Conservation (phyloP, 495 filamentous ascomycete genomes). For the Umbilicaria muhlenbergii region DNA sequence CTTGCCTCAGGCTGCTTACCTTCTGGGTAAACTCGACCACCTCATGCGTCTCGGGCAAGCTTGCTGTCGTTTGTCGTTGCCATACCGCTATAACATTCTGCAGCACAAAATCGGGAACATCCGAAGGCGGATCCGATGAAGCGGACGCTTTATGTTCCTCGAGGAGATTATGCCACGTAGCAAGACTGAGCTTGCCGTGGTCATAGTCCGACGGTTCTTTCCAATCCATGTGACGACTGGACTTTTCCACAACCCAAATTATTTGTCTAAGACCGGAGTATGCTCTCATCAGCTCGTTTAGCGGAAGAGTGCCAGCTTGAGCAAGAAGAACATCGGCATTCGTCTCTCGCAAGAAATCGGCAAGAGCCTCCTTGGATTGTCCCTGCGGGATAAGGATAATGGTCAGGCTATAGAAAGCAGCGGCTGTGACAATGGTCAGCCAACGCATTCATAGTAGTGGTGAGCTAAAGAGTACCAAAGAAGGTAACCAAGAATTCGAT, state of each 20-base stretch:
- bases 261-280: slow-evolving; percentile 60
- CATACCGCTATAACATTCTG: slow-evolving; percentile 21
- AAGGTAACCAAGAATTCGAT: slow-evolving; percentile 64
- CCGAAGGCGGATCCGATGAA: slow-evolving; percentile 31
- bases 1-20: slow-evolving; percentile 18
- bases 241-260: slow-evolving; percentile 86
- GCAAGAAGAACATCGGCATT: slow-evolving; percentile 71
- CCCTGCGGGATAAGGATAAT: slow-evolving; percentile 77
- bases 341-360: slow-evolving; percentile 50
- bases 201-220: slow-evolving; percentile 64
- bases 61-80: slow-evolving; percentile 13
- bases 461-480: slow-evolving; percentile 37
- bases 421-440: slow-evolving; percentile 26
- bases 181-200: slow-evolving; percentile 54
- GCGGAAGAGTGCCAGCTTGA: slow-evolving; percentile 72
- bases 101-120: slow-evolving; percentile 8
- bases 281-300: slow-evolving; percentile 50
- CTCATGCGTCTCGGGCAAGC: slow-evolving; percentile 18
- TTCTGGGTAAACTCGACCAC: slow-evolving; percentile 61
- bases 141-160: slow-evolving; percentile 37
- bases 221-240: slow-evolving; percentile 85
- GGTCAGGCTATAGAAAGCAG: slow-evolving; percentile 68
- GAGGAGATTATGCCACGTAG: slow-evolving; percentile 77
- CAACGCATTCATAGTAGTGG: slow-evolving; percentile 5
- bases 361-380: slow-evolving; percentile 45